Percentiles rank a stretch among this genome's conserved stretches.
Conservation (phyloP, 2,329 filamentous ascomycete species). For the Akanthomyces muscarius region DNA sequence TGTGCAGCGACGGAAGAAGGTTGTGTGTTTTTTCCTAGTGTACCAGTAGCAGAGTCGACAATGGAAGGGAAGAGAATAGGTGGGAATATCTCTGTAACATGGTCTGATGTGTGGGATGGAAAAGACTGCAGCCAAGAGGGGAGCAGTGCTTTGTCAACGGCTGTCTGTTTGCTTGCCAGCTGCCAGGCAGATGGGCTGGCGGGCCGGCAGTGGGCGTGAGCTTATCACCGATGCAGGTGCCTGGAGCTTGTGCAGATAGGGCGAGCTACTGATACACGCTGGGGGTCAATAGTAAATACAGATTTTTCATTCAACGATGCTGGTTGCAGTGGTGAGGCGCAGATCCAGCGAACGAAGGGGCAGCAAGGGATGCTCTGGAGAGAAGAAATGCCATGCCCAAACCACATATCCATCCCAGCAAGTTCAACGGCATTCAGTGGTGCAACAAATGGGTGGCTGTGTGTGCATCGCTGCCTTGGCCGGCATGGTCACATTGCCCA, state of each 20-base stretch:
- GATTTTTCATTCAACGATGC: no score
- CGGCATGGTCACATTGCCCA: slow-evolving; percentile 4
- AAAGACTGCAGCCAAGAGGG: no score
- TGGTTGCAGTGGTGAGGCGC: no score
- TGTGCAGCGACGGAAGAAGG: neutral
- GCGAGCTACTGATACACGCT: neutral
- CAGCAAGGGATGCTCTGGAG: no score
- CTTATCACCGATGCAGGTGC: slow-evolving; percentile 9
- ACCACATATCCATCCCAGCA: neutral
- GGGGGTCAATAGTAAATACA: no score
- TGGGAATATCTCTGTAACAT: no score
- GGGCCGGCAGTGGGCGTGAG: neutral
- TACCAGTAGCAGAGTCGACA: neutral
- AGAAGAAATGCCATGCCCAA: neutral
- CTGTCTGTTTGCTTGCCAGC: slow-evolving; percentile 8
- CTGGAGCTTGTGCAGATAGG: neutral
- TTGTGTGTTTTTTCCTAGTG: neutral
- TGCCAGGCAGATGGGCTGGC: neutral
- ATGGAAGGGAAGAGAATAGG: neutral
- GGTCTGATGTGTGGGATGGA: neutral
- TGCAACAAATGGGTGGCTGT: neutral
- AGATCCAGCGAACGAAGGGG: no score
- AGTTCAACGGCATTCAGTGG: neutral
- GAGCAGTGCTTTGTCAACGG: neutral
- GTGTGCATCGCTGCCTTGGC: neutral